Evolutionary conservation across 1,139 yeast genomes (phyloP), one percentile per base, ranked within the genome.

Genomic region (Debaryomyces subglobosus): DNA sequence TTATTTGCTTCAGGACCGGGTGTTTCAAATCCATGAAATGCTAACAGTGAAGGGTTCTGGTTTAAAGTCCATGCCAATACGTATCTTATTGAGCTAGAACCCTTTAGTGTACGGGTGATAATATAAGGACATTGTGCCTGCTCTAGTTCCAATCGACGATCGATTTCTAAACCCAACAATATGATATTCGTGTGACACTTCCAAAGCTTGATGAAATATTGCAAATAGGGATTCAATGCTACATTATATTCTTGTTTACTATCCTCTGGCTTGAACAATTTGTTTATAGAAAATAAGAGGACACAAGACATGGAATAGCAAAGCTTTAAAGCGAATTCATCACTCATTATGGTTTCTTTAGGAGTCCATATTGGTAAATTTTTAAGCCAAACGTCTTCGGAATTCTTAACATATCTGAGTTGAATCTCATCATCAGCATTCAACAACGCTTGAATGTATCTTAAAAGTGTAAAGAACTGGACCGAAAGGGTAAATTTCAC

Each of bases 1-100:
- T 70, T 68, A 8, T 37, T 30, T 8, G 48, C 20, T 5, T 27
- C 34, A 12, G 44, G 36, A 29, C 40, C 48, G 4, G 48, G 49
- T 10, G 58, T 62, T n/a, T 62, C 63, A 23, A 53, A 49, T 13
- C 40, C 35, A 15, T 18, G 13, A 15, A 38, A 35, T 38, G 42
- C 35, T 9, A 57, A 51, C 63, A 65, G 65, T 9, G 74, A 64
- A 0, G 72, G 73, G 47, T 69, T 69, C 46, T 69, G 74, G 59
- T 86, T 85, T 43, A 87, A 62, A 15, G 84, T 72, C 54, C 85
- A 72, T 0, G 90, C 87, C 7, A 85, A 64, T 0, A 84, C 79
- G 40, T 81, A 76, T 32, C 95, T 65, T 20, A 86, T 67, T 0
- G 90, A 83, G 27, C 88, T 73, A 0, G 86, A 71, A 0, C 92